Evolutionary conservation across 306 rosid genomes (phyloP).

Genomic region (Lathyrus tuberosus): DNA sequence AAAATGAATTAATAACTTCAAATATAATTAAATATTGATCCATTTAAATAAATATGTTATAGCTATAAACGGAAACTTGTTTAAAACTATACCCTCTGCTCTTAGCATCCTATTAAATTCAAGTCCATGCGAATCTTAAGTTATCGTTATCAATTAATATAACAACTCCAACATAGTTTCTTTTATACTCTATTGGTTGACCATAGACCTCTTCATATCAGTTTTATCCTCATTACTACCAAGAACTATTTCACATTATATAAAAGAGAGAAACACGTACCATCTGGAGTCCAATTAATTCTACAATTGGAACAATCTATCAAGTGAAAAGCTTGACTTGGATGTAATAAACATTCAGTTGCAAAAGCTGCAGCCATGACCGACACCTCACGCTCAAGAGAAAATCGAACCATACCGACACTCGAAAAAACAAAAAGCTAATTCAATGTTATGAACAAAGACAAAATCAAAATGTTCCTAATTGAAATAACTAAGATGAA

Average conservation of each 20-base stretch:
- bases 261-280: slow-evolving; percentile 50
- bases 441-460: neutral
- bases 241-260: slow-evolving; percentile 15
- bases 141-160: slow-evolving; percentile 26
- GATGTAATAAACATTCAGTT: slow-evolving; percentile 88
- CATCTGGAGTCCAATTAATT: slow-evolving; percentile 91
- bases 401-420: slow-evolving; percentile 92
- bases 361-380: slow-evolving; percentile 92
- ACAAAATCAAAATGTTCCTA: neutral
- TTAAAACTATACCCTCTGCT: slow-evolving; percentile 90
- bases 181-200: slow-evolving; percentile 22
- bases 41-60: slow-evolving; percentile 25
- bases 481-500: too few relatives aligned
- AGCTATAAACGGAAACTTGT: too few relatives aligned
- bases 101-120: slow-evolving; percentile 95
- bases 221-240: slow-evolving; percentile 29
- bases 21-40: too few relatives aligned
- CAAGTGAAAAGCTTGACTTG: slow-evolving; percentile 92
- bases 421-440: slow-evolving; percentile 7
- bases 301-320: slow-evolving; percentile 94
- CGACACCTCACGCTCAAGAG: slow-evolving; percentile 96
- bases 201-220: slow-evolving; percentile 19
- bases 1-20: too few relatives aligned
- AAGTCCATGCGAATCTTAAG: slow-evolving; percentile 38
- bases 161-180: slow-evolving; percentile 13